Evolutionary conservation across 352 stramenopile species (phyloP), one percentile per base, ranked within the genome.

Genomic region (Saprolegnia parasitica): DNA sequence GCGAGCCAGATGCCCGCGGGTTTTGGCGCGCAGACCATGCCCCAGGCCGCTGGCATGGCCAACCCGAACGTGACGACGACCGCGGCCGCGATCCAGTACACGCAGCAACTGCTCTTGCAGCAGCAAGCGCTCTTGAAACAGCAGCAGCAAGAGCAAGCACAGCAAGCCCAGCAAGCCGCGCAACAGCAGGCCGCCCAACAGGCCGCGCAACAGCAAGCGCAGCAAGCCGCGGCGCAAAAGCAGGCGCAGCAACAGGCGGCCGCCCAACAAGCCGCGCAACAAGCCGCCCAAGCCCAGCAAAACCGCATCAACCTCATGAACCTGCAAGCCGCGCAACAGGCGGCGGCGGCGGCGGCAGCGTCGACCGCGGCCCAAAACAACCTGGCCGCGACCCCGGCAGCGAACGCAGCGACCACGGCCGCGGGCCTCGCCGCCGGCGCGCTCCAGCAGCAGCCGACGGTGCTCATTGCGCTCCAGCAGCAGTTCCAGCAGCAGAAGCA

Each of bases 401-500:
- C 65, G 39, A 24, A 70, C 18, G 54, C 35, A 16, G 49, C 60
- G 13, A 54, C 67, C 32, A 23, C 65, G 50, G 23, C 67, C 10
- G 29, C 74, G 1, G 55, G 73, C 8, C 24, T 76, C 11, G 67
- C 57, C 10, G 49, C 52, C 52, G 13, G 11, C 24, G 35, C 13
- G 13, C 52, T 60, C 3, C 52, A 60, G 9, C 42, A 65, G 11
- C 39, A 55, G 65, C 66, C 8, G 40, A 47, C 24, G 42, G 73
- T 13, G 56, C 74, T 18, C n/a, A 84, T 66, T 26, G 71, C 73
- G 32, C 81, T 83, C 23, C 82, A 89, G 50, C 83, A 90, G 35
- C 83, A 90, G 52, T 81, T 83, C 15, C 86, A 94, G 68, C 86
- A 94, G 68, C 86, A 94, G 57, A 81, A 90, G 40, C 83, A 89